Evolutionary conservation across 2,329 filamentous ascomycete species (phyloP), one percentile per base, ranked within the genome.

Genomic region (Arthroderma uncinatum): DNA sequence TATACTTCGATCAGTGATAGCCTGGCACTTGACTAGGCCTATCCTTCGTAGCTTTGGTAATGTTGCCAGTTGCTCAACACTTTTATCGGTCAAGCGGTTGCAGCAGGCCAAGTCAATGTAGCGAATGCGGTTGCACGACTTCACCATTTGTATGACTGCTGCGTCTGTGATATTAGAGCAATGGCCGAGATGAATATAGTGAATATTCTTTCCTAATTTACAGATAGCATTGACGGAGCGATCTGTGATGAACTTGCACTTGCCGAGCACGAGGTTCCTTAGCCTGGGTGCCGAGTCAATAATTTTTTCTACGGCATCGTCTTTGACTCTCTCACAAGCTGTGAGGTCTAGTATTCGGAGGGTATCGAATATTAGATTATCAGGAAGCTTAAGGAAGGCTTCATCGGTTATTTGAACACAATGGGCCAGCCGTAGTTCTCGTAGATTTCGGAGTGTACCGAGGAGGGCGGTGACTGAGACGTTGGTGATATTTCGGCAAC

Each of bases 81-180:
- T 96, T 9, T 80, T 79, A 65, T 98, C 93, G 0, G 93, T 97
- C 60, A 98, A 76, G 64, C 89, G 85, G 12, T 81, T 82, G 72
- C 93, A 98, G 74, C 93, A 97, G n/a, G 93, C 93, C 44, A 98
- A 76, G 68, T 98, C 93, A 62, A 98, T 98, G 70, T 98, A 98
- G 57, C 93, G 82, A 63, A 98, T 97, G 23, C 93, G 83, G 66
- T 92, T 97, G 77, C 93, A 98, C 55, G 78, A 78, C 63, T 86
- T 84, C 39, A 96, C 89, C 33, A 98, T 78, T 57, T 84, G 84
- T 64, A 87, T 87, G 16, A 98, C 89, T 1, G 89, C 91, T 36
- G 84, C 79, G 67, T 98, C 93, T 0, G 92, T 96, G 67, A 98
- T 91, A 50, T 91, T 84, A 28, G 83, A 82, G 71, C 93, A 98